Evolutionary conservation across 2,329 filamentous ascomycete genomes (phyloP).

Genomic region (Pseudogymnoascus destructans): DNA sequence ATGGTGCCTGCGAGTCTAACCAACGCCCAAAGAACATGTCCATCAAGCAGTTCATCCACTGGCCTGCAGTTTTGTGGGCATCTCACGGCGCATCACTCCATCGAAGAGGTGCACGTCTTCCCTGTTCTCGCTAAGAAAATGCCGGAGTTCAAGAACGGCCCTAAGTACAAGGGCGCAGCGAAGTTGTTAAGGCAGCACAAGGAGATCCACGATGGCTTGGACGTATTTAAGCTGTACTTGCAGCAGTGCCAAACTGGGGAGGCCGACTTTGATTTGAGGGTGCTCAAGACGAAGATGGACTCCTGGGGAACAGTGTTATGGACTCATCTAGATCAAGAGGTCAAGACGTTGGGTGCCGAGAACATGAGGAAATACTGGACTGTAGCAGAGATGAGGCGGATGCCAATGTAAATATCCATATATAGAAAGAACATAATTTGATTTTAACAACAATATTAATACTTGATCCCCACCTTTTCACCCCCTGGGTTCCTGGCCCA

Average conservation of each 20-base stretch:
- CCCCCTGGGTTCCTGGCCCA: not conserved
- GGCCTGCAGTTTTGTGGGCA: constrained; percentile 58
- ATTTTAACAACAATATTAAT: not conserved
- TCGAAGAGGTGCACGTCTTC: constrained; percentile 75
- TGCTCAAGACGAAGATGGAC: constrained; percentile 62
- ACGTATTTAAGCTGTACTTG: constrained; percentile 53
- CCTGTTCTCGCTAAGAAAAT: constrained; percentile 64
- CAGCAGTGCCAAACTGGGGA: constrained; percentile 48
- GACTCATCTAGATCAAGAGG: constrained; percentile 76
- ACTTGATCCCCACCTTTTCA: not conserved
- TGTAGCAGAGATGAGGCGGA: constrained; percentile 54
- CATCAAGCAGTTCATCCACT: constrained; percentile 52
- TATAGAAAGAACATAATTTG: not conserved
- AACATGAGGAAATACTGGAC: constrained; percentile 83
- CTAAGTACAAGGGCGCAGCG: constrained; percentile 51
- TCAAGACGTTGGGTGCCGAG: constrained; percentile 62
- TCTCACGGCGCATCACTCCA: constrained; percentile 65
- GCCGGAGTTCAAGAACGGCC: constrained; percentile 53
- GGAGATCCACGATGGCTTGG: constrained; percentile 65
- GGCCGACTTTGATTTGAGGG: constrained; percentile 40
- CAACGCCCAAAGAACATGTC: constrained; percentile 51
- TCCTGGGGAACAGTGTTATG: constrained; percentile 66
- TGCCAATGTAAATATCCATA: constrained; percentile 46
- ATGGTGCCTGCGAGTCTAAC: constrained; percentile 46
- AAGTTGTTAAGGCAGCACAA: constrained; percentile 62